Base-by-base conservation (phyloP, 1,284 basidiomycete genomes). In the Fomes fomentarius region DNA sequence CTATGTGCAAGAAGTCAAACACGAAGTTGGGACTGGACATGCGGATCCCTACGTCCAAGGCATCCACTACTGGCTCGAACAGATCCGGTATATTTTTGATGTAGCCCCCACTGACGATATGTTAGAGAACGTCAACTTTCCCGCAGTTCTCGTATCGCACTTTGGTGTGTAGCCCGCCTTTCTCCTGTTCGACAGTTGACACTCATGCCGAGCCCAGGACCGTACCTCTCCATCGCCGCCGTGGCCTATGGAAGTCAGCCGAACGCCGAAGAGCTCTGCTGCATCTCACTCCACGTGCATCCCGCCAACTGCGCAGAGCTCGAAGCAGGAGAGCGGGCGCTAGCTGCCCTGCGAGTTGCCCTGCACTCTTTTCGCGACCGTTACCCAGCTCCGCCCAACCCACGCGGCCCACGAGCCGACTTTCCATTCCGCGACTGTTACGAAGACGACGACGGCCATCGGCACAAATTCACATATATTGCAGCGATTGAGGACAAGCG, bases 351-450 rank as follows among this genome's bases (percentile, higher is more conserved):
- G 10, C 51, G 51, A 24, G 38, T 57, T 12, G 50, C 54, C 30
- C 21, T 50, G 10, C 44, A 42, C 24, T 21, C 33, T 17, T 43
- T 50, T 26, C 15, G 14, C 4, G 14, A 1, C 1, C 47, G 34
- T 21, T 50, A 46, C 53, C 34, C 48, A 10, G 22, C 15, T 11
- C n/a, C 42, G 5, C 19, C 2, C 25, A 14, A 2, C 1, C 15
- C 21, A 14, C 49, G 44, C 21, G 42, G 43, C 22, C 35, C 54
- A 26, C 49, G 28, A 3, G 42, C 33, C 17, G 21, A 42, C 28
- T 51, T 46, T n/a, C 54, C 48, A 25, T 56, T 56, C 54, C 48
- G 30, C 44, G 54, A 55, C 38, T 56, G 17, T 24, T 56, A 56
- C 38, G 49, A 47, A 19, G 54, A 47, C 22, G 24, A 19, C 15